Evolutionary conservation across 208 protist genomes (phyloP).

Genomic region (Novymonas esmeraldas): DNA sequence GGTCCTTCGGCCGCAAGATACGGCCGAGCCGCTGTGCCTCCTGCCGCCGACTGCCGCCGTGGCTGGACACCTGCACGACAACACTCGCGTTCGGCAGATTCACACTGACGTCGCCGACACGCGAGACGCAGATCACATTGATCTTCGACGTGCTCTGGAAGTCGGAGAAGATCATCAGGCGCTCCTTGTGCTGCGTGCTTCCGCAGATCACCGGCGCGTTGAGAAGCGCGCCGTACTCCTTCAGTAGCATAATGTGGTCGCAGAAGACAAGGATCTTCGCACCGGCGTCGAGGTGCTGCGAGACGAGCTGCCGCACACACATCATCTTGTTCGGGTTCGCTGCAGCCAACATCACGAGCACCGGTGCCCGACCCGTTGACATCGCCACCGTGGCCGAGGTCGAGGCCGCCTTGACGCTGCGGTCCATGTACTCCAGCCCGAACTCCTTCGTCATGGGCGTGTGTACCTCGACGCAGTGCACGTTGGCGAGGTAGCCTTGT

Average conservation of each 20-base stretch:
- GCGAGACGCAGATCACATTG: constrained; percentile 97
- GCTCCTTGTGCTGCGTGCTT: constrained; percentile 90
- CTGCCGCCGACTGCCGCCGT: constrained; percentile 95
- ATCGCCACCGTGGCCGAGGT: too few species aligned
- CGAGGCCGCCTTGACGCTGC: constrained; percentile 34
- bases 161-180: constrained; percentile 93
- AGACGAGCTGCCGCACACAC: constrained; percentile 92
- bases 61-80: constrained; percentile 98
- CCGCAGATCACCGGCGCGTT: constrained; percentile 94
- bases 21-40: constrained; percentile 97
- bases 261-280: constrained; percentile 99
- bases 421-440: constrained; percentile 88
- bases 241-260: constrained; percentile 97
- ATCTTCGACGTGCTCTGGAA: constrained; percentile 91
- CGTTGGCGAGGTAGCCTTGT: constrained; percentile 96
- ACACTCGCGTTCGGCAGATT: constrained; percentile 99
- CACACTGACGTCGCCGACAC: constrained; percentile 97
- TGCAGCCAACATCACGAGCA: constrained; percentile 79
- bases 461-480: constrained; percentile 98
- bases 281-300: constrained; percentile 87
- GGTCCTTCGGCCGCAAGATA: constrained; percentile 93
- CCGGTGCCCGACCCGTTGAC: constrained; percentile 44
- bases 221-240: constrained; percentile 94
- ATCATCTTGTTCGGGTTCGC: constrained; percentile 92
- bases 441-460: constrained; percentile 98